Conservation (phyloP, 495 filamentous ascomycete species). For the Penicillium crystallinum region DNA sequence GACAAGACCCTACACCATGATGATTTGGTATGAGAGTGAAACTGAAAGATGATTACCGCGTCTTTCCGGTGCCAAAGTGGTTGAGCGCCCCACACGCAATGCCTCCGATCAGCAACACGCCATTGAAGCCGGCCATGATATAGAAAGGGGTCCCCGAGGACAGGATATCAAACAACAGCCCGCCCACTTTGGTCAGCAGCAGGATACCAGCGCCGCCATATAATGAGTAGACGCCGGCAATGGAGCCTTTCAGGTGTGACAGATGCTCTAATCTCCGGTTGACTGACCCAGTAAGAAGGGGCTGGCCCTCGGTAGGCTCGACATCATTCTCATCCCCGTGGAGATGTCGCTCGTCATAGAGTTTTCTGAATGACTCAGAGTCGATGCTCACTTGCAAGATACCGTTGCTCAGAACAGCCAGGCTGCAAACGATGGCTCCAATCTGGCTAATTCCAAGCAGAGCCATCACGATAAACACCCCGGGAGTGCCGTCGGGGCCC, state of each 20-base stretch:
- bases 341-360: conserved; percentile 24
- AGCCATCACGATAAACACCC: conserved; percentile 69
- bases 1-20: background rate
- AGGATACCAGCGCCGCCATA: conserved; percentile 89
- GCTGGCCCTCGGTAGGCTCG: conserved; percentile 28
- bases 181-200: conserved; percentile 88
- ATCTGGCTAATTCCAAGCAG: conserved; percentile 88
- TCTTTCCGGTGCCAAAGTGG: conserved; percentile 15
- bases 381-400: conserved; percentile 49
- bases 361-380: conserved; percentile 30
- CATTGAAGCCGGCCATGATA: conserved; percentile 88
- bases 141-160: conserved; percentile 78
- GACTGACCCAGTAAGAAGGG: conserved; percentile 23
- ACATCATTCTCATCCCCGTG: conserved; percentile 11
- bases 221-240: conserved; percentile 88
- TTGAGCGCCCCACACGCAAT: conserved; percentile 35
- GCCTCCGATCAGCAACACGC: conserved; percentile 55
- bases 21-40: background rate
- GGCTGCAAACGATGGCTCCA: conserved; percentile 87
- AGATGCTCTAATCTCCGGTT: conserved; percentile 25
- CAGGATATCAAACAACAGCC: conserved; percentile 68
- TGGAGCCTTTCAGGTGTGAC: conserved; percentile 75
- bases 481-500: conserved; percentile 50
- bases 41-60: background rate
- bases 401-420: conserved; percentile 76